Conservation (phyloP, 2,329 filamentous ascomycete species). For the Amauroascus verrucosus region DNA sequence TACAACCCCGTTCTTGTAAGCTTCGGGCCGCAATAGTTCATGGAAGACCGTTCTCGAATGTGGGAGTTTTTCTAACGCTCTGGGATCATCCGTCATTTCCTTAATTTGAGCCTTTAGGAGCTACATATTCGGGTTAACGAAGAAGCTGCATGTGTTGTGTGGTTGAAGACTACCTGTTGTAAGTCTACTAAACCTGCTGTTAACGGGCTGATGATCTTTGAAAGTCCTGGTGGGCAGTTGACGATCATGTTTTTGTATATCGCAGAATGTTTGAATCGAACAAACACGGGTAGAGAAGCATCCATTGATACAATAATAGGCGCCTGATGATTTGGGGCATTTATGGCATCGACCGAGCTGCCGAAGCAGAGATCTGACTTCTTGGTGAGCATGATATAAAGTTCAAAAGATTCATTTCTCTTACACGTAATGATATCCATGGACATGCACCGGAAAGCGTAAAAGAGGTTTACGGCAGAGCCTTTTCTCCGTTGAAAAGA, state of each 20-base stretch:
- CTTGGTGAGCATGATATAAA: neutral
- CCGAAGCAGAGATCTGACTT: constrained; percentile 20
- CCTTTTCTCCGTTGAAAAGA: constrained; percentile 1
- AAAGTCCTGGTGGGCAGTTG: constrained; percentile 29
- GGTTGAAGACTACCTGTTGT: constrained; percentile 22
- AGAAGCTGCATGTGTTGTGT: no score
- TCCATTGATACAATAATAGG: constrained; percentile 22
- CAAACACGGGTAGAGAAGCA: constrained; percentile 15
- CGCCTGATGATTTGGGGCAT: constrained; percentile 17
- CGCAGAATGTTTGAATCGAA: constrained; percentile 21
- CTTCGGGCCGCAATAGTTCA: constrained; percentile 24
- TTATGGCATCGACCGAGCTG: constrained; percentile 18
- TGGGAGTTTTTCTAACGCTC: constrained; percentile 20
- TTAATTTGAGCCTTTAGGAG: constrained; percentile 17
- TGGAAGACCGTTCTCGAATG: constrained; percentile 31
- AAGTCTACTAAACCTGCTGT: constrained; percentile 32
- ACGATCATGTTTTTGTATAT: constrained; percentile 30
- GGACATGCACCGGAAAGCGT: constrained; percentile 5
- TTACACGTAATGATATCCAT: constrained; percentile 20
- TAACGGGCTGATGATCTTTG: constrained; percentile 28
- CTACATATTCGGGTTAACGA: neutral
- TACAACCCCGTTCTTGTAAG: constrained; percentile 24
- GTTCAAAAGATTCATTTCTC: neutral
- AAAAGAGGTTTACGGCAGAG: constrained; percentile 1
- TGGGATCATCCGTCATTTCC: constrained; percentile 20